Percentiles rank a stretch among this genome's conserved stretches.
Conservation (phyloP, 2,329 filamentous ascomycete genomes). For the Paradendryphiella salina region DNA sequence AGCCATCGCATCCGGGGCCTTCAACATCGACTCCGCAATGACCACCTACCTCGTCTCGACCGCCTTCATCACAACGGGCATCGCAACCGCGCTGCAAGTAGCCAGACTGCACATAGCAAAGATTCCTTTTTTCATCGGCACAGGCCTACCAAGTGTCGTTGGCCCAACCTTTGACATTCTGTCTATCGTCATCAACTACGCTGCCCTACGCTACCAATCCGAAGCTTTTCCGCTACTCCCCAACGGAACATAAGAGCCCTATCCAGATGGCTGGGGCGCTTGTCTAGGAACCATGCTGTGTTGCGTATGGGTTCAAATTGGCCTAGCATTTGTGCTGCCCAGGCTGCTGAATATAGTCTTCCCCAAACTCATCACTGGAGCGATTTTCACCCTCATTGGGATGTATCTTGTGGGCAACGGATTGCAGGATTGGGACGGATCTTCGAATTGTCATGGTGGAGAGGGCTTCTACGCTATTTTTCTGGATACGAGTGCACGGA, state of each 20-base stretch:
- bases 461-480: slow-evolving; percentile 35
- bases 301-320: slow-evolving; percentile 46
- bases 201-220: slow-evolving; percentile 29
- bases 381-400: slow-evolving; percentile 29
- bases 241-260: slow-evolving; percentile 29
- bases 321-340: slow-evolving; percentile 33
- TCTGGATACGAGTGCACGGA: slow-evolving; percentile 25
- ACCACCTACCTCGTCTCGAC: slow-evolving; percentile 35
- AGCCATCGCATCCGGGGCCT: slow-evolving; percentile 35
- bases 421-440: slow-evolving; percentile 37
- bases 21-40: slow-evolving; percentile 31
- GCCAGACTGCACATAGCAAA: slow-evolving; percentile 31
- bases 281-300: slow-evolving; percentile 47
- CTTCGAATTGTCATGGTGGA: slow-evolving; percentile 33
- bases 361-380: slow-evolving; percentile 34
- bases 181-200: slow-evolving; percentile 35
- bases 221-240: slow-evolving; percentile 26
- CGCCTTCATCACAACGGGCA: slow-evolving; percentile 36
- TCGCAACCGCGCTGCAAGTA: slow-evolving; percentile 36
- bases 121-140: slow-evolving; percentile 37
- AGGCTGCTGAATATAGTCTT: slow-evolving; percentile 30
- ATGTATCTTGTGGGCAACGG: slow-evolving; percentile 34
- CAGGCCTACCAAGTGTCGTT: slow-evolving; percentile 32
- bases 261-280: slow-evolving; percentile 35
- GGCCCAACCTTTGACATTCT: slow-evolving; percentile 38